Base-by-base conservation (phyloP, 805 yeast genomes). In the Metschnikowia reukaufii region DNA sequence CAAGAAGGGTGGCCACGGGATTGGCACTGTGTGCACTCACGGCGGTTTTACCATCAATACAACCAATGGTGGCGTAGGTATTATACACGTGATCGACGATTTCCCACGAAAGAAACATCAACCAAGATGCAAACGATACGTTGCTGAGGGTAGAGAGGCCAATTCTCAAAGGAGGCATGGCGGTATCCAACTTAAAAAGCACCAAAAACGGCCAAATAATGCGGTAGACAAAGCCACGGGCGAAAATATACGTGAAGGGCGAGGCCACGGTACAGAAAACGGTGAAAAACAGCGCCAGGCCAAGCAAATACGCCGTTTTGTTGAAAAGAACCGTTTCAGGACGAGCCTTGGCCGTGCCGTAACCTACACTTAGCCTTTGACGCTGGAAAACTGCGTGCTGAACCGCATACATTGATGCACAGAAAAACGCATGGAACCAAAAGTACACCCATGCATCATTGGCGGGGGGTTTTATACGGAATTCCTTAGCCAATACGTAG, bases 61-160 rank as follows among this genome's bases (percentile, higher is more conserved):
- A 86, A 2, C 94, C 92, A 52, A 84, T 76, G 12, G 84, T 76
- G 46, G 87, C 75, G 59, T 84, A 85, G 2, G 85, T 84, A 56
- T 81, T 73, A 59, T 77, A 86, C 0, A 82, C 65, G 46, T 78
- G 74, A 58, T 83, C 83, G 19, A 77, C 61, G 7, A 76, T 38
- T 56, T 86, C 90, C 79, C 86, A 79, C 9, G 62, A 55, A 31
- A 72, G 58, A 32, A 67, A 62, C 18, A 68, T 51, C n/a, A 72
- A 55, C 50, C 61, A 74, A 25, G 72, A 66, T 2, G 65, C 58
- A 18, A 59, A 58, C 4, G 65, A 58, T 16, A 71, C 57, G 49
- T 60, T 65, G 13, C 65, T 15, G 40, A 64, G 59, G 5, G 68
- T 58, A 1, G 52, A 51, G 9, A 49, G 15, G 15, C 47, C 48